phyloP scores from a whole-genome alignment of 805 yeast species.

The Ogataea nonfermentans region DNA sequence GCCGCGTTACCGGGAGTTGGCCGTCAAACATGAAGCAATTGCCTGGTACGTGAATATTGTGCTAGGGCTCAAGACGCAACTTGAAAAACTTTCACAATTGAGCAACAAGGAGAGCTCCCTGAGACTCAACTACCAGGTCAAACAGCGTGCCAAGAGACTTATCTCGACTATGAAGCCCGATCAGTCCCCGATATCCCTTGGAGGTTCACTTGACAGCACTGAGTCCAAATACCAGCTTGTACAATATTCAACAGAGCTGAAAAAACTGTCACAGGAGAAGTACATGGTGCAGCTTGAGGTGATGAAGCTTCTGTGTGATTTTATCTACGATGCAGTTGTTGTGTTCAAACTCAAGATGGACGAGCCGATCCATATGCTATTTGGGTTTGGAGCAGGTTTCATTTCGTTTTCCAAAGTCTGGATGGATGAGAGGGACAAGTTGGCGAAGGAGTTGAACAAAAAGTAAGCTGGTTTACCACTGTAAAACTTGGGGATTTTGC shows the following conservation, averaged over 20 bases:
- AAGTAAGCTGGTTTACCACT: neutral
- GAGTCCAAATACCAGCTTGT: conserved; percentile 11
- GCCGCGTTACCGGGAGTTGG: conserved; percentile 36
- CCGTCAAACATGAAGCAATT: conserved; percentile 55
- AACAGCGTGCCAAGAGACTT: conserved; percentile 44
- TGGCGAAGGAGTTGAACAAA: conserved; percentile 16
- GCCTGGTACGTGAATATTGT: conserved; percentile 71
- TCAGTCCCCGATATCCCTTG: conserved; percentile 19
- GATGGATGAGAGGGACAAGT: conserved; percentile 24
- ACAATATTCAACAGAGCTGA: conserved; percentile 28
- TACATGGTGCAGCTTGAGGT: conserved; percentile 40
- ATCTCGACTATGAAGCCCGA: conserved; percentile 20
- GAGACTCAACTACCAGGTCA: conserved; percentile 60
- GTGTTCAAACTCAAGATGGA: conserved; percentile 40
- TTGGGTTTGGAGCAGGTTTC: conserved; percentile 35
- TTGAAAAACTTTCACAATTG: conserved; percentile 41
- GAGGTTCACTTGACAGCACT: conserved; percentile 14
- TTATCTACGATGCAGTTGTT: conserved; percentile 46
- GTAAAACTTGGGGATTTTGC: too few relatives aligned
- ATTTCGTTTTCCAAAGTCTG: conserved; percentile 34
- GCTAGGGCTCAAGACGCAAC: conserved; percentile 52
- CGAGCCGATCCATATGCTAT: conserved; percentile 28
- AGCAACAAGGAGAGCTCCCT: conserved; percentile 50
- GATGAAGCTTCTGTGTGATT: conserved; percentile 43
- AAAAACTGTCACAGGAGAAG: conserved; percentile 36